Base-by-base conservation (phyloP, 1,284 basidiomycete genomes). In the Ganoderma boninense region DNA sequence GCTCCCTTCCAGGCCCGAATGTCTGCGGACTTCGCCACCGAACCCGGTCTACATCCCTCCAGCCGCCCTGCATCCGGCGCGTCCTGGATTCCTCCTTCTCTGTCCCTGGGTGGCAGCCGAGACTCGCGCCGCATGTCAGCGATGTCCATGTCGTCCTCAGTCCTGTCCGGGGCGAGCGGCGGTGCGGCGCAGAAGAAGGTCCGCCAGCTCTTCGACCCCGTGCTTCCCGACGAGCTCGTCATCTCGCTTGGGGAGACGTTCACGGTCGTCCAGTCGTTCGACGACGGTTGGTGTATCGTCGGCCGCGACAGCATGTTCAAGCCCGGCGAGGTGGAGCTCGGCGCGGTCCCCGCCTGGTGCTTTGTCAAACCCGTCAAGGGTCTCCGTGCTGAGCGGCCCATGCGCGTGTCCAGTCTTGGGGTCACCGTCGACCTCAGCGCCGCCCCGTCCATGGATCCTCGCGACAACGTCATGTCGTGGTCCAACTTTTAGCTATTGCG, bases 241-340 rank as follows among this genome's bases (percentile, higher is more conserved):
- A 73, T 92, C 71, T 77, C 81, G 42, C 75, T 86, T 18, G 89
- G 89, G 56, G 91, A 94, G 79, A 82, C 82, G 49, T 79, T 94
- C 57, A 86, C 85, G 2, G 79, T 92, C 29, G 82, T 92, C 11
- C 87, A 89, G 72, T 70, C 70, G 2, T 91, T 90, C 75, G 90
- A 93, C 69, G 92, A 94, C 70, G 92, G 91, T 2, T 94, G 92
- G 92, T 92, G 90, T 77, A 84, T 92, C 69, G 90, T 92, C 64
- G 88, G 87, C 20, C 83, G 90, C 44, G 86, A 89, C 68, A 82
- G 81, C 72, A 76, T 85, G 62, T 83, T 86, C 80, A 83, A 83
- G 38, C 76, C 79, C 10, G 83, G 84, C 61, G 82, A 88, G 54
- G 80, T 89, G 62, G 89, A 90, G 76, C 80, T 92, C 42, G 92